Conservation (phyloP, 192 early-diverging fungal species). For the Coemansia sp. region DNA sequence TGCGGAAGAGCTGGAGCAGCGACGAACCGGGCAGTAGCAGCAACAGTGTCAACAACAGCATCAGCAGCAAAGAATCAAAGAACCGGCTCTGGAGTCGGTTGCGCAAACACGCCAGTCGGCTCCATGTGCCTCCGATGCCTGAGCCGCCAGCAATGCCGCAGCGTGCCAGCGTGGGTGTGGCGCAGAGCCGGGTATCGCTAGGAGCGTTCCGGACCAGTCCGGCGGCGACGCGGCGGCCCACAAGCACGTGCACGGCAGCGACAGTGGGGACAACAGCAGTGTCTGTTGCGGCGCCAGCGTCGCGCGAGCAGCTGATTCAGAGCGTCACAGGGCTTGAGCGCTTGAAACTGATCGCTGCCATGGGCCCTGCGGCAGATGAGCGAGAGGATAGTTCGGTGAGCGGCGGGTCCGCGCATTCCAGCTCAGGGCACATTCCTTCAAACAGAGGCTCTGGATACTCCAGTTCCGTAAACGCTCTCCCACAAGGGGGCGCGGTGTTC, state of each 20-base stretch:
- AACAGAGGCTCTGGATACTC: too few species aligned
- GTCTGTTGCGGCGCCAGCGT: background rate
- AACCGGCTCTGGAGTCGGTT: constrained; percentile 44
- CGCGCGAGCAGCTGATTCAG: constrained; percentile 14
- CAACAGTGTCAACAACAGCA: constrained; percentile 40
- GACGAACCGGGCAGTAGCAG: constrained; percentile 43
- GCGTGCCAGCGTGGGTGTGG: background rate
- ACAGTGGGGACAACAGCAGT: background rate
- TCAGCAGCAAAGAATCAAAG: constrained; percentile 23
- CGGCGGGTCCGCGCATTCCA: too few species aligned
- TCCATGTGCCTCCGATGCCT: constrained; percentile 8
- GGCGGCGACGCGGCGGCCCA: background rate
- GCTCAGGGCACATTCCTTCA: too few species aligned
- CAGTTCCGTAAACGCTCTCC: background rate
- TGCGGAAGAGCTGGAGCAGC: constrained; percentile 52
- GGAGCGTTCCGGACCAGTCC: constrained; percentile 2
- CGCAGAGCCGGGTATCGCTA: background rate
- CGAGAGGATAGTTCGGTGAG: too few species aligned
- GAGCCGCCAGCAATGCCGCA: constrained; percentile 2
- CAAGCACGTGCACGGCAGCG: constrained; percentile 3
- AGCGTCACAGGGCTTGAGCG: constrained; percentile 11
- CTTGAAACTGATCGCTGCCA: constrained; percentile 11
- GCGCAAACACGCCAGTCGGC: constrained; percentile 39
- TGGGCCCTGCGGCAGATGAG: background rate
- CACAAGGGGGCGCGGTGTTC: background rate